Percentiles rank a stretch among this genome's conserved stretches.
phyloP scores from a whole-genome alignment of 345 rosid species.

The Hibiscus trionum region DNA sequence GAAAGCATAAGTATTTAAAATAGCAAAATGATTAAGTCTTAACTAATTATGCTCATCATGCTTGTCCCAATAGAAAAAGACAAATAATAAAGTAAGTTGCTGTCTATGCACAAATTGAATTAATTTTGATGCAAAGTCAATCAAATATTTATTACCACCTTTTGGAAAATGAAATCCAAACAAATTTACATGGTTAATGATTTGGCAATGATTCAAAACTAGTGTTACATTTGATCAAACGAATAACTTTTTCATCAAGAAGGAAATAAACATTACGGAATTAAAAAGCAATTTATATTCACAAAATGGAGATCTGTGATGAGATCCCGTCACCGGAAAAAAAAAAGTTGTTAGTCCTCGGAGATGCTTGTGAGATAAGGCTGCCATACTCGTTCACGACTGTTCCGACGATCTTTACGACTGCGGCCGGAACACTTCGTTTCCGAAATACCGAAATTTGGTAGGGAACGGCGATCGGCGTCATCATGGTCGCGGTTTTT shows the following conservation, averaged over 20 bases:
- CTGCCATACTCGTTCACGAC: slow-evolving; percentile 50
- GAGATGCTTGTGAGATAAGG: slow-evolving; percentile 69
- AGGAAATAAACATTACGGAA: no score
- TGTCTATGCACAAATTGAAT: no score
- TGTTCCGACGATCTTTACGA: slow-evolving; percentile 28
- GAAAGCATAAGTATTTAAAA: no score
- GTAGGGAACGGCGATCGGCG: slow-evolving; percentile 24
- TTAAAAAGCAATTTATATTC: background rate
- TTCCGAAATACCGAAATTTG: slow-evolving; percentile 18
- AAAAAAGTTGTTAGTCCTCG: slow-evolving; percentile 44
- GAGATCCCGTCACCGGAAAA: slow-evolving; percentile 3
- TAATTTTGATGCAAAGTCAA: background rate
- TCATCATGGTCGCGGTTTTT: slow-evolving; percentile 4
- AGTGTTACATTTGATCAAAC: no score
- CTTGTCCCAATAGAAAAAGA: no score
- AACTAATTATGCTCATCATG: no score
- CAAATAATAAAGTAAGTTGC: no score
- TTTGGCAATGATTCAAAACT: no score
- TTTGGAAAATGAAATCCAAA: background rate
- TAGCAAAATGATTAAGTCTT: no score
- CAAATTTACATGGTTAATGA: background rate
- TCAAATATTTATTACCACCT: background rate
- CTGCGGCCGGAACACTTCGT: slow-evolving; percentile 39
- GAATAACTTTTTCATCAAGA: no score
- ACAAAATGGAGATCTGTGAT: background rate